Evolutionary conservation across 345 rosid species (phyloP).

Genomic region (Arabidopsis suecica): DNA sequence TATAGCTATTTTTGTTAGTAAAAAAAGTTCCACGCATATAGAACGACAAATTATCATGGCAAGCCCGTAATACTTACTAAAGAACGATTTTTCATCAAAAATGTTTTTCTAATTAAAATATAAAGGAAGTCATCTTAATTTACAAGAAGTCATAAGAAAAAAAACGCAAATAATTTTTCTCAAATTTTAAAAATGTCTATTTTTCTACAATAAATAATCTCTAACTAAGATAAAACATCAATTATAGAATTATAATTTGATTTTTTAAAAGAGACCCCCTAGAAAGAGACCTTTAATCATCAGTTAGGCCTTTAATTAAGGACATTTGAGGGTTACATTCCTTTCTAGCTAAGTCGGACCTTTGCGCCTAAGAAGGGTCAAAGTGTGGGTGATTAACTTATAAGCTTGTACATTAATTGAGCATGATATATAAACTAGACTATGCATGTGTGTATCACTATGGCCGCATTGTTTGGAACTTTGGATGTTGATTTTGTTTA

Average conservation of each 20-base stretch:
- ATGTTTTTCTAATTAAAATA: neutral
- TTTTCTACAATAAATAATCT: neutral
- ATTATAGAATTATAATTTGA: neutral
- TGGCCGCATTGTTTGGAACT: neutral
- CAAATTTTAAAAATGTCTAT: neutral
- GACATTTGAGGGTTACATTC: neutral
- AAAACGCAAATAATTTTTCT: neutral
- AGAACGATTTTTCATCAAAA: neutral
- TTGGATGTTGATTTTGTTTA: neutral
- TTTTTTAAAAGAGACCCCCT: neutral
- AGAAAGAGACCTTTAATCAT: slow-evolving; percentile 16
- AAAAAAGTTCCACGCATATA: neutral
- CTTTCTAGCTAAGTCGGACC: slow-evolving; percentile 6
- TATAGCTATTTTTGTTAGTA: slow-evolving; percentile 1
- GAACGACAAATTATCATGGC: neutral
- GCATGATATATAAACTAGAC: neutral
- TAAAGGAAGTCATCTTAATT: neutral
- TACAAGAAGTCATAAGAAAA: neutral
- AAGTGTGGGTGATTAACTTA: neutral
- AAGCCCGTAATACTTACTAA: neutral
- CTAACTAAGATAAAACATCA: neutral
- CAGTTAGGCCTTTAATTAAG: neutral
- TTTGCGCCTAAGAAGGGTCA: slow-evolving; percentile 13
- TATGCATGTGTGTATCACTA: neutral
- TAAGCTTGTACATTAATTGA: neutral